Evolutionary conservation across 148 eudicot species (phyloP).

Genomic region (Camellia japonica): DNA sequence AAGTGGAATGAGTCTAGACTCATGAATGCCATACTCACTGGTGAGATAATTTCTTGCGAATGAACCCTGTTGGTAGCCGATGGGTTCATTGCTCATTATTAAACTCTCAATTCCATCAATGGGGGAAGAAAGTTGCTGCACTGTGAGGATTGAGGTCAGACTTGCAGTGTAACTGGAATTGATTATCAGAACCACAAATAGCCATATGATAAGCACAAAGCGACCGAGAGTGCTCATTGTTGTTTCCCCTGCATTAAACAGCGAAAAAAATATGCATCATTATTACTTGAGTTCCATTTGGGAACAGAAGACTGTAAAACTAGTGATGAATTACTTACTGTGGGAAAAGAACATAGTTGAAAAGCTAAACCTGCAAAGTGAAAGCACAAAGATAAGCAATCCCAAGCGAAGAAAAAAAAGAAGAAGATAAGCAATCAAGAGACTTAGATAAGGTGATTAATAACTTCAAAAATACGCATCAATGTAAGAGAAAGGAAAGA

Average conservation of each 20-base stretch:
- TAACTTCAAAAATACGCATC: too few species aligned
- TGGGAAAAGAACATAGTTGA: slow-evolving; percentile 69
- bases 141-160: slow-evolving; percentile 69
- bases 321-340: slow-evolving; percentile 41
- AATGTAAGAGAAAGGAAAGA: too few species aligned
- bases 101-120: slow-evolving; percentile 61
- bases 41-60: slow-evolving; percentile 49
- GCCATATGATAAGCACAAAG: slow-evolving; percentile 59
- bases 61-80: slow-evolving; percentile 66
- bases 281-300: neutral
- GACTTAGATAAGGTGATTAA: neutral
- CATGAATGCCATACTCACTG: slow-evolving; percentile 37
- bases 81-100: slow-evolving; percentile 39
- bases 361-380: slow-evolving; percentile 69
- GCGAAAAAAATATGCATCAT: neutral
- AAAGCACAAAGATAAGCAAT: slow-evolving; percentile 12
- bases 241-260: slow-evolving; percentile 43
- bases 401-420: neutral
- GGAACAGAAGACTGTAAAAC: neutral
- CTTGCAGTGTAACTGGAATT: slow-evolving; percentile 77
- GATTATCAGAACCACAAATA: slow-evolving; percentile 63
- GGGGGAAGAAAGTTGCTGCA: slow-evolving; percentile 57
- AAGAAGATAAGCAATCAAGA: neutral
- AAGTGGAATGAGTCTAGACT: slow-evolving; percentile 53
- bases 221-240: slow-evolving; percentile 64